Evolutionary conservation across 129 eudicot species (phyloP), one percentile per base, ranked within the genome.

Genomic region (Apium graveolens): DNA sequence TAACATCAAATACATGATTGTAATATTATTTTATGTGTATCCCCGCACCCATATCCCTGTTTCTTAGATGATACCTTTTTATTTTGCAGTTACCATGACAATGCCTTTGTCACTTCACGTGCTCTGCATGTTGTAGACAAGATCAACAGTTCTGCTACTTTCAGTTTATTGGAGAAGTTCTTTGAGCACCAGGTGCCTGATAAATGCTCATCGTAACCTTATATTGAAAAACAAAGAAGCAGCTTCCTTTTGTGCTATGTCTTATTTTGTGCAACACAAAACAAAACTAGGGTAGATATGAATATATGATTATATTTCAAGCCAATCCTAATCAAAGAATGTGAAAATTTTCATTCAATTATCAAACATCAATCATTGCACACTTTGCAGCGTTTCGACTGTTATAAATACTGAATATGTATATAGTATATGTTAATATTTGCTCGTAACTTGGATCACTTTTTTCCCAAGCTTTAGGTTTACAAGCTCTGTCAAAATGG

Each of bases 61-160:
- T 38, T 38, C 41, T 38, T 38, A 38, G 41, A 2, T 35, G 21
- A 34, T 35, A 18, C 42, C 32, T 69, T 34, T 73, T 26, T 32
- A 16, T 49, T 24, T 63, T 82, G 78, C 94, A 95, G 99, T 62
- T 95, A 95, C 85, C 99, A 95, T 78, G 99, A 95, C 85, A 91
- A 95, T 81, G 86, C 99, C 31, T 95, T 84, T 75, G 65, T 84
- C 11, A 83, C 93, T 44, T 95, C 99, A 7, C 91, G 96, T 3
- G 99, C 95, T 11, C 78, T 95, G 88, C 99, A 95, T 76, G 85
- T 95, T 31, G 88, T 85, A 41, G 85, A 92, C 34, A 84, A 83
- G 76, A 51, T 88, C 74, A 92, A 95, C 71, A 37, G 83, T 79
- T 91, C 97, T 11, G 87, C 89, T 37, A 95, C 97, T 4, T 94